Evolutionary conservation across 208 protist genomes (phyloP), one percentile per base, ranked within the genome.

Genomic region (Leishmania martiniquensis): DNA sequence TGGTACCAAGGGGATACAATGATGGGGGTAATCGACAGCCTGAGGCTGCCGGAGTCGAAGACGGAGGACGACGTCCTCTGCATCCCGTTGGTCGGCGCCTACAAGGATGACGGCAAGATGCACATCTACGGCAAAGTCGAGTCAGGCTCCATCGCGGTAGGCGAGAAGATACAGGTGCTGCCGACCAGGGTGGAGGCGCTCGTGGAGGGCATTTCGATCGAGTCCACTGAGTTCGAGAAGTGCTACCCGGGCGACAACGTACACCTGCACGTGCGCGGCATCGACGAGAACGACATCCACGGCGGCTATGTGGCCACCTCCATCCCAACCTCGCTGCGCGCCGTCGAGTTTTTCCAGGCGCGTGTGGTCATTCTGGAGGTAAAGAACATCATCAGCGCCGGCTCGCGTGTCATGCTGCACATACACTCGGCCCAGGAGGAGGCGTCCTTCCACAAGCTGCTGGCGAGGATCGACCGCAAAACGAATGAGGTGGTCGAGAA

Each of bases 41-140:
- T 99, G 2, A 76, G 85, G 76, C 77, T 94, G 37, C 90, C 96
- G 37, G 90, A 96, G 75, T 85, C 91, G 44, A 91, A 92, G 82
- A 93, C 91, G 67, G 85, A 91, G 20, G 81, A 95, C 72, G 93
- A 92, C 76, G 87, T 96, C 0, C 77, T 99, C 29, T 96, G 98
- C 81, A 89, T 99, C 51, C 98, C 98, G 55, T 83, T 99, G 13
- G 89, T 95, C 47, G 97, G 98, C n/a, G 92, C 87, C 70, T 99
- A 98, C 91, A 99, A 99, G 85, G 97, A 99, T 69, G 97, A 98
- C 71, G 98, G 98, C 70, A 96, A 92, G 83, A 87, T 93, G 20
- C 93, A 93, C 79, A 90, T 99, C 44, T 93, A 98, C 78, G 98
- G 98, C 82, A 99, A 99, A 82, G 84, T 99, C 25, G 97, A 99